Base-by-base conservation (phyloP, 345 rosid species). In the Zanthoxylum bungeanum region DNA sequence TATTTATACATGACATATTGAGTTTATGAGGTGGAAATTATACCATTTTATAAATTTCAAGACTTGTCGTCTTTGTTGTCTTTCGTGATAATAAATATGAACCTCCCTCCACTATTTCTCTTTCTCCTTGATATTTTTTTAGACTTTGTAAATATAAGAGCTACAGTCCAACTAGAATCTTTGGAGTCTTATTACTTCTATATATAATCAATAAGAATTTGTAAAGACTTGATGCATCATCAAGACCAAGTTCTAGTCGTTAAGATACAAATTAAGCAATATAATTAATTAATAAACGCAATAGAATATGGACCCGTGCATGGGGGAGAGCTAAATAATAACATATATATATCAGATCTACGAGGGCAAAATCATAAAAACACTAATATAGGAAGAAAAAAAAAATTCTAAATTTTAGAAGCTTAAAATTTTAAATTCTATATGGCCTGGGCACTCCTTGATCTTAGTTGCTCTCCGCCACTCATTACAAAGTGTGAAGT, bases 191-290 rank as follows among this genome's bases (percentile, higher is more conserved):
- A 36, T 37, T 64, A 19, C 39, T 46, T 64, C 4, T 9, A 44
- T 64, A 8, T 1, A 46, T 46, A 16, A 27, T 51, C 1, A 14
- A 21, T 50, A 51, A n/a, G 63, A 60, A 44, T 66, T 40, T 57
- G 33, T 39, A 34, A 70, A 56, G 70, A 76, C 79, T 70, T 49
- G 21, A 59, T 33, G 33, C 72, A 40, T 66, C 75, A 59, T 37
- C 36, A 25, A 51, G 25, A n/a, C n/a, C n/a, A n/a, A n/a, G n/a
- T 56, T 55, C 17, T 25, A 37, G 44, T 40, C 7, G 64, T 42
- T 33, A 40, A 62, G 60, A 14, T 24, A 40, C 17, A 36, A 14
- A 61, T 4, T 19, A 36, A 31, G 51, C 34, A 40, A 22, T 4
- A 39, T 16, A n/a, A 16, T 30, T 30, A 16, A 44, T 44, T 44